Percentiles rank a stretch among this genome's conserved stretches.
Conservation (phyloP, 441 rosid species). For the Theobroma grandiflorum region DNA sequence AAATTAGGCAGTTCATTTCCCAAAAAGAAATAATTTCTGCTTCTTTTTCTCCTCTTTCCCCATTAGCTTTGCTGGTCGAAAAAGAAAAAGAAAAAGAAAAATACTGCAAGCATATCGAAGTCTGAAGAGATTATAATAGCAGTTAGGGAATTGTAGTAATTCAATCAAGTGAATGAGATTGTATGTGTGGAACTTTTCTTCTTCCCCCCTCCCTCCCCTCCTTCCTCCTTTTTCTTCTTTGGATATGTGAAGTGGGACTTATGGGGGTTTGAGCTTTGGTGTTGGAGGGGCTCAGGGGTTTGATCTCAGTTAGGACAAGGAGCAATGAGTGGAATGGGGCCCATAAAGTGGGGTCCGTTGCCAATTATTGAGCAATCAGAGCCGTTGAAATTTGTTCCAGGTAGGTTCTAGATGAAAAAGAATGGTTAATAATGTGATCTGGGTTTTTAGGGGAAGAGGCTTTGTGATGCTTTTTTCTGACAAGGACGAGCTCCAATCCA, state of each 20-base stretch:
- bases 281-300: not conserved
- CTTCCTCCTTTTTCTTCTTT: not conserved
- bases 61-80: not conserved
- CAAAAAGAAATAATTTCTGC: constrained; percentile 31
- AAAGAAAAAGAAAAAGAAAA: not conserved
- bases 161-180: constrained; percentile 11
- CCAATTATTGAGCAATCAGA: constrained; percentile 37
- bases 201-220: too few relatives aligned
- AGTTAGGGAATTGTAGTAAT: constrained; percentile 1
- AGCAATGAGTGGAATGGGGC: not conserved
- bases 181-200: not conserved
- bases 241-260: not conserved
- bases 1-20: constrained; percentile 19
- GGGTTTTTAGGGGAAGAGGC: not conserved
- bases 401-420: constrained; percentile 13
- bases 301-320: constrained; percentile 12
- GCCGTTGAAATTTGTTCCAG: constrained; percentile 34
- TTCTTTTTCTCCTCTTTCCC: not conserved
- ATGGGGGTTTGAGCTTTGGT: not conserved
- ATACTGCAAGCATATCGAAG: constrained; percentile 6
- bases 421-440: constrained; percentile 31
- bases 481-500: constrained; percentile 34
- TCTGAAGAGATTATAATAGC: not conserved
- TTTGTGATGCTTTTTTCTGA: constrained; percentile 22
- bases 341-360: constrained; percentile 9